Conservation (phyloP, 139 green algal genomes). For the Chlamydomonas eustigma region DNA sequence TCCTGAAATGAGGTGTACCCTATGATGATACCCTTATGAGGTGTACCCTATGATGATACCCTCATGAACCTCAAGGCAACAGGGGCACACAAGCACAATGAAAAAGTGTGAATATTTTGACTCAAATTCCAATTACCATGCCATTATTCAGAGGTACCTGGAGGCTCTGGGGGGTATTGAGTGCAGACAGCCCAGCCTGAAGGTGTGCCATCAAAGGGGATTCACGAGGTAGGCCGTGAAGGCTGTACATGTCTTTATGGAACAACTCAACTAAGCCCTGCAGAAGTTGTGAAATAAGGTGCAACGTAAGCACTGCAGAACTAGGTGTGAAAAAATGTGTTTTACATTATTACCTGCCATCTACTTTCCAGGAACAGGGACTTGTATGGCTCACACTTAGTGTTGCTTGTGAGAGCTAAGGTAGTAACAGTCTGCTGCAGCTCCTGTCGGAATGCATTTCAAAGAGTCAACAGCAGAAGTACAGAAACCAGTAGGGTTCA, state of each 20-base stretch:
- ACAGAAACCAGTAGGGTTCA: too few species aligned
- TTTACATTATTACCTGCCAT: conserved; percentile 61
- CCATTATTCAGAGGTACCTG: conserved; percentile 72
- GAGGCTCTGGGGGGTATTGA: conserved; percentile 73
- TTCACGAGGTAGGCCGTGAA: conserved; percentile 71
- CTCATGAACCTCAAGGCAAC: too few species aligned
- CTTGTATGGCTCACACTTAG: conserved; percentile 52
- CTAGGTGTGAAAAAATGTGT: too few species aligned
- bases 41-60: too few species aligned
- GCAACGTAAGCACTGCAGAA: too few species aligned
- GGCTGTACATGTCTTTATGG: conserved; percentile 68
- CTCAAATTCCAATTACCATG: not conserved
- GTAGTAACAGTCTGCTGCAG: conserved; percentile 80
- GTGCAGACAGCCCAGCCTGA: conserved; percentile 77
- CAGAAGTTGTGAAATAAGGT: too few species aligned
- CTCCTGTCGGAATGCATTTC: too few species aligned
- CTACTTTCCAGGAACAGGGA: conserved; percentile 42
- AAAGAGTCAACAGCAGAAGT: too few species aligned
- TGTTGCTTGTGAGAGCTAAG: conserved; percentile 66
- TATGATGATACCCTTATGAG: conserved; percentile 47
- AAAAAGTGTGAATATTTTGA: too few species aligned
- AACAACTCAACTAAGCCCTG: conserved; percentile 61
- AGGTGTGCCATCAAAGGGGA: conserved; percentile 76
- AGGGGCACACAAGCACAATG: too few species aligned
- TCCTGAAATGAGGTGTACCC: conserved; percentile 30